These are phyloP conservation scores for Auricularia sp. DNA, from an alignment of 768 basidiomycete species.

Conservation along the genomic window DNA sequence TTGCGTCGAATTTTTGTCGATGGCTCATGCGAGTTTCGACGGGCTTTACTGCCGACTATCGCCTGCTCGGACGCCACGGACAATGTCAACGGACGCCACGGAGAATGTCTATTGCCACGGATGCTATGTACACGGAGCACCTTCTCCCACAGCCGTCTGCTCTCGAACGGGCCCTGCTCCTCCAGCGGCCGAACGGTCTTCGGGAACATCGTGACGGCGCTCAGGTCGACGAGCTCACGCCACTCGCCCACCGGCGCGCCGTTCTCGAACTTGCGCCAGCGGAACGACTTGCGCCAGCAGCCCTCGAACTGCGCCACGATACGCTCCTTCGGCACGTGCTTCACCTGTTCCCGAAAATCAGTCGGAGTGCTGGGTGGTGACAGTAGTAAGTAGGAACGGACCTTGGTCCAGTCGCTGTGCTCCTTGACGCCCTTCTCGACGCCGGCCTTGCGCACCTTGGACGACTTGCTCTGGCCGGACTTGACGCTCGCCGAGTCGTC, in stretches of 20 bases:
- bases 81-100: too few species aligned
- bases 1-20: too few species aligned
- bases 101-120: too few species aligned
- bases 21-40: too few species aligned
- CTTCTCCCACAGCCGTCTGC: slow-evolving; percentile 76
- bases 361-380: slow-evolving; percentile 10
- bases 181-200: slow-evolving; percentile 78
- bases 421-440: slow-evolving; percentile 14
- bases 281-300: slow-evolving; percentile 73
- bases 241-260: slow-evolving; percentile 38
- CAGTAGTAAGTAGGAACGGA: neutral
- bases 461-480: neutral
- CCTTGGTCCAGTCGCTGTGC: slow-evolving; percentile 64
- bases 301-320: slow-evolving; percentile 82
- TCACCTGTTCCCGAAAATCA: slow-evolving; percentile 41
- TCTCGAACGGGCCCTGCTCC: slow-evolving; percentile 72
- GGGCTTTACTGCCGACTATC: too few species aligned
- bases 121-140: too few species aligned
- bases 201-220: slow-evolving; percentile 58
- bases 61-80: too few species aligned
- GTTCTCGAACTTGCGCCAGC: slow-evolving; percentile 54
- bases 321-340: slow-evolving; percentile 74
- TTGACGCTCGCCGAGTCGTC: slow-evolving; percentile 4
- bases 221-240: slow-evolving; percentile 65
- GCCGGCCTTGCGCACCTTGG: neutral